These are phyloP conservation scores for Syncephalis plumigaleata DNA, from an alignment of 371 early-diverging fungal species.

Conservation along the genomic window DNA sequence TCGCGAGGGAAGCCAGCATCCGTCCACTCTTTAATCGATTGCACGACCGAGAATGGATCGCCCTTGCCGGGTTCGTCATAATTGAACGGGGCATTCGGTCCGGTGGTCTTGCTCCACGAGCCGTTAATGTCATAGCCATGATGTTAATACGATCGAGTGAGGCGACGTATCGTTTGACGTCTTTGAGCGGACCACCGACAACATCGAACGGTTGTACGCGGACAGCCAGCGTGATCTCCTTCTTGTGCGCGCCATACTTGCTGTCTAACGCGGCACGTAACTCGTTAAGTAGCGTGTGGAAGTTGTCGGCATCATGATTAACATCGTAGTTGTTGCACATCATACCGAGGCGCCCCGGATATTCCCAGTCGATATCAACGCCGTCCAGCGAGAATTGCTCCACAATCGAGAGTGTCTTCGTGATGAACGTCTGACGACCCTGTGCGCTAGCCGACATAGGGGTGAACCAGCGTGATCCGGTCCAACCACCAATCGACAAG, in stretches of 20 bases:
- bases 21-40: constrained; percentile 24
- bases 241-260: constrained; percentile 15
- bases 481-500: constrained; percentile 64
- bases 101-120: constrained; percentile 30
- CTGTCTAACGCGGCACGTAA: constrained; percentile 38
- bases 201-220: constrained; percentile 43
- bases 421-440: constrained; percentile 28
- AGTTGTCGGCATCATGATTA: constrained; percentile 31
- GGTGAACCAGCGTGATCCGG: constrained; percentile 44
- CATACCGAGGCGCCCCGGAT: constrained; percentile 47
- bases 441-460: constrained; percentile 22
- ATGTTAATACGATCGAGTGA: constrained; percentile 36
- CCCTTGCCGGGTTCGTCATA: constrained; percentile 17
- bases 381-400: constrained; percentile 24
- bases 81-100: constrained; percentile 45
- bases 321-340: constrained; percentile 38
- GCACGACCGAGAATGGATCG: constrained; percentile 8
- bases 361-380: constrained; percentile 51
- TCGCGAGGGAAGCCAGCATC: constrained; percentile 33
- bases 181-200: constrained; percentile 26
- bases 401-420: constrained; percentile 14
- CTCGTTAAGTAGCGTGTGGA: constrained; percentile 34
- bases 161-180: constrained; percentile 33
- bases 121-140: constrained; percentile 38
- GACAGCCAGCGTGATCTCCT: constrained; percentile 52